Percentiles rank a stretch among this genome's conserved stretches.
Conservation (phyloP, 495 filamentous ascomycete species). For the Aspergillus ostianus region DNA sequence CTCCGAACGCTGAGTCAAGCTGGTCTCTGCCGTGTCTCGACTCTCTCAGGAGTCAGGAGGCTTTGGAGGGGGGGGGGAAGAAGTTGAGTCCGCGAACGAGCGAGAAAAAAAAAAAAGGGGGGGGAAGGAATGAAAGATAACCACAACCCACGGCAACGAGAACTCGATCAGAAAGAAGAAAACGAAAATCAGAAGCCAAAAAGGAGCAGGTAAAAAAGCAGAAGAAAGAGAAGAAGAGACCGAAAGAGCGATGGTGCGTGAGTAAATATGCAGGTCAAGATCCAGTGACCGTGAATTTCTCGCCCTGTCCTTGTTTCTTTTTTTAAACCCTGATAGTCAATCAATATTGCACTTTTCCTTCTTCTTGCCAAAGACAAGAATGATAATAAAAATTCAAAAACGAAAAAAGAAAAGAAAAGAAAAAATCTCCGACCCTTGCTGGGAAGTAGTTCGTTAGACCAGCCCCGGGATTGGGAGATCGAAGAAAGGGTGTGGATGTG, state of each 20-base stretch:
- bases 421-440: slow-evolving; percentile 24
- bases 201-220: background rate
- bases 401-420: too few species aligned
- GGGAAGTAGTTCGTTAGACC: slow-evolving; percentile 8
- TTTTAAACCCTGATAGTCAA: background rate
- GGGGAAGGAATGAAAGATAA: slow-evolving; percentile 13
- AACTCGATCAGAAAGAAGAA: slow-evolving; percentile 1
- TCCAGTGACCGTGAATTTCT: background rate
- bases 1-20: slow-evolving; percentile 17
- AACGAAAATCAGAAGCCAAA: background rate
- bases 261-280: slow-evolving; percentile 11
- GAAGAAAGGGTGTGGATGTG: slow-evolving; percentile 52
- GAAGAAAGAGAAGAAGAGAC: background rate
- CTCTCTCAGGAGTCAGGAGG: slow-evolving; percentile 6
- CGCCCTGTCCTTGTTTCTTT: slow-evolving; percentile 1
- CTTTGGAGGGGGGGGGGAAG: background rate
- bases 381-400: too few species aligned
- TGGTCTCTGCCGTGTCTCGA: slow-evolving; percentile 13
- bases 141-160: background rate
- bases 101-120: slow-evolving; percentile 25
- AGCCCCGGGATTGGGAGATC: slow-evolving; percentile 14
- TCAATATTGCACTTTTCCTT: slow-evolving; percentile 9
- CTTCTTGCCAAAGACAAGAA: background rate
- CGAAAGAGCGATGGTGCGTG: background rate
- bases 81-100: background rate